A percentile compares a stretch with the other conserved stretches of the same genome.
These are phyloP conservation scores for Gymnopus androsaceus DNA, from an alignment of 1,284 basidiomycete genomes.

Conservation along the genomic window DNA sequence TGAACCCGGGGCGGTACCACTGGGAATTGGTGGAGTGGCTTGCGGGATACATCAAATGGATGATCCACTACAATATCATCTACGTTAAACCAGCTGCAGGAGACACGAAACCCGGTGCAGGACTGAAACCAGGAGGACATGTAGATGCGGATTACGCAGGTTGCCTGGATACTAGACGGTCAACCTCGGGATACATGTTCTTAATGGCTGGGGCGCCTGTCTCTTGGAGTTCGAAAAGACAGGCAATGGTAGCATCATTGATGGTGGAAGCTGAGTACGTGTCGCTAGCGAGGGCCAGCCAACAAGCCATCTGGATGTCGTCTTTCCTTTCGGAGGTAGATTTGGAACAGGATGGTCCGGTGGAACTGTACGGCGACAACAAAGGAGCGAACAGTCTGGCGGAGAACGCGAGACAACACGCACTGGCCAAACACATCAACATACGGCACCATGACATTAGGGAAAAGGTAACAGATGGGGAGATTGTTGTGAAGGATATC, in stretches of 20 bases:
- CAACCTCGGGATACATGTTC: not conserved
- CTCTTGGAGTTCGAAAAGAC: not conserved
- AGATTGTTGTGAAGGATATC: not conserved
- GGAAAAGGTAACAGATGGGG: not conserved
- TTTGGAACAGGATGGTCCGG: too few relatives aligned
- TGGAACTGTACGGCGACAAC: too few relatives aligned
- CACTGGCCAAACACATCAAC: too few relatives aligned
- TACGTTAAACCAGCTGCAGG: too few relatives aligned
- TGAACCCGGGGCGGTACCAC: too few relatives aligned
- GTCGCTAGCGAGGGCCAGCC: too few relatives aligned
- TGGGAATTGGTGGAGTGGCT: too few relatives aligned
- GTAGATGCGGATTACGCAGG: not conserved
- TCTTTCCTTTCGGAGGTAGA: too few relatives aligned
- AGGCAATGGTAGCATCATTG: not conserved
- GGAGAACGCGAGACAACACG: too few relatives aligned
- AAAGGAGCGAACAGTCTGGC: too few relatives aligned
- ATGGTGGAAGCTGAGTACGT: too few relatives aligned
- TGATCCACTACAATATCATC: not conserved
- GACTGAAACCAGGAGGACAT: not conserved
- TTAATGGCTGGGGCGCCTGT: not conserved
- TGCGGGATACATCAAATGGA: not conserved
- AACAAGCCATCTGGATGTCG: too few relatives aligned
- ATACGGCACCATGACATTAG: not conserved
- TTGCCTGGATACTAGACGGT: not conserved
- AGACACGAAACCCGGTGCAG: not conserved